These are phyloP conservation scores for Xylariaceae sp. DNA, from an alignment of 2,329 filamentous ascomycete genomes.

Conservation along the genomic window DNA sequence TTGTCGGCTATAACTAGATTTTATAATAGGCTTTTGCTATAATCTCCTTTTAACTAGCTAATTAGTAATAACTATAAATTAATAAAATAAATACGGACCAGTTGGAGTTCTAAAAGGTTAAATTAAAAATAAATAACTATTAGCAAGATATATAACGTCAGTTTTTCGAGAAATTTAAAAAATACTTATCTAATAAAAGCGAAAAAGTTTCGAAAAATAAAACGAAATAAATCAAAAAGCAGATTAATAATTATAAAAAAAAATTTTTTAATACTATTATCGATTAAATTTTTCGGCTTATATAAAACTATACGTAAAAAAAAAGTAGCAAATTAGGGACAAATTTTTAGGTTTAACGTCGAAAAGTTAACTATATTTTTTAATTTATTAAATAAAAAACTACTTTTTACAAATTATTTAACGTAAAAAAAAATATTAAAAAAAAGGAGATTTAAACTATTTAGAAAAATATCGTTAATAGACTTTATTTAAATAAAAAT, in stretches of 20 bases:
- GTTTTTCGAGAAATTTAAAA: not conserved
- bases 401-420: not conserved
- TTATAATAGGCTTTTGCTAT: not conserved
- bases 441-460: not conserved
- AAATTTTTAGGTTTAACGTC: not conserved
- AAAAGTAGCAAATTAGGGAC: not conserved
- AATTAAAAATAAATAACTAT: not conserved
- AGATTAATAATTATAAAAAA: not conserved
- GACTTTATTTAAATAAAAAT: not conserved
- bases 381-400: not conserved
- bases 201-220: not conserved
- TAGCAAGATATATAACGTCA: not conserved
- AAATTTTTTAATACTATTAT: not conserved
- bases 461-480: not conserved
- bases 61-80: not conserved
- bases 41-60: not conserved
- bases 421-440: not conserved
- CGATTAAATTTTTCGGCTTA: not conserved
- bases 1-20: not conserved
- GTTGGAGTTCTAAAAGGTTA: not conserved
- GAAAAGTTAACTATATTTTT: not conserved
- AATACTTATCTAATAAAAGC: not conserved
- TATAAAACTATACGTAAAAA: not conserved
- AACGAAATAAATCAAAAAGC: not conserved
- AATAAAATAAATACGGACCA: not conserved